Conservation (phyloP, 2,329 filamentous ascomycete genomes). For the Lecanicillium sp. region DNA sequence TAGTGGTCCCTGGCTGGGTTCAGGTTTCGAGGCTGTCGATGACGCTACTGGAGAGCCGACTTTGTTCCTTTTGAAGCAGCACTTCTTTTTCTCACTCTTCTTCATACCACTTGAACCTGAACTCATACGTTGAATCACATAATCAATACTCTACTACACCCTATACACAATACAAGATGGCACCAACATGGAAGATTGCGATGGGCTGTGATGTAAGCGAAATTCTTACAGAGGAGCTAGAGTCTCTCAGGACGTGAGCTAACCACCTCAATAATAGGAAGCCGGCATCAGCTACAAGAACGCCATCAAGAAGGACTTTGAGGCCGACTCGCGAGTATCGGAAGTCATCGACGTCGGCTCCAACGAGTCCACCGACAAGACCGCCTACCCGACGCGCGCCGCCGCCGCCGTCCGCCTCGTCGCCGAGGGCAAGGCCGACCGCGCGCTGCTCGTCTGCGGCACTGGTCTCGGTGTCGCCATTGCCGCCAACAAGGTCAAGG, state of each 20-base stretch:
- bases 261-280: constrained; percentile 34
- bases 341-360: constrained; percentile 70
- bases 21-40: not conserved
- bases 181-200: constrained; percentile 43
- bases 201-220: constrained; percentile 45
- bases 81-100: constrained; percentile 1
- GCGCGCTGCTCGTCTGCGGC: constrained; percentile 75
- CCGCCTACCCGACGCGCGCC: constrained; percentile 73
- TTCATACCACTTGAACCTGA: not conserved
- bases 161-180: constrained; percentile 26
- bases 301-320: constrained; percentile 65
- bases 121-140: not conserved
- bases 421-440: constrained; percentile 58
- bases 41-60: too few species aligned
- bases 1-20: not conserved
- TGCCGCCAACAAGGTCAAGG: constrained; percentile 79
- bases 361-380: constrained; percentile 59
- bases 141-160: constrained; percentile 2
- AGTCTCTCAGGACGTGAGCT: constrained; percentile 2
- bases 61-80: not conserved
- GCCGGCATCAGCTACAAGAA: constrained; percentile 75
- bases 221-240: too few species aligned
- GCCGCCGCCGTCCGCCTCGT: constrained; percentile 62
- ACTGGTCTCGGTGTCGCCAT: constrained; percentile 85
- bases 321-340: constrained; percentile 57